Evolutionary conservation across 2,329 filamentous ascomycete species (phyloP), one percentile per base, ranked within the genome.

Genomic region (Botrytis fabae): DNA sequence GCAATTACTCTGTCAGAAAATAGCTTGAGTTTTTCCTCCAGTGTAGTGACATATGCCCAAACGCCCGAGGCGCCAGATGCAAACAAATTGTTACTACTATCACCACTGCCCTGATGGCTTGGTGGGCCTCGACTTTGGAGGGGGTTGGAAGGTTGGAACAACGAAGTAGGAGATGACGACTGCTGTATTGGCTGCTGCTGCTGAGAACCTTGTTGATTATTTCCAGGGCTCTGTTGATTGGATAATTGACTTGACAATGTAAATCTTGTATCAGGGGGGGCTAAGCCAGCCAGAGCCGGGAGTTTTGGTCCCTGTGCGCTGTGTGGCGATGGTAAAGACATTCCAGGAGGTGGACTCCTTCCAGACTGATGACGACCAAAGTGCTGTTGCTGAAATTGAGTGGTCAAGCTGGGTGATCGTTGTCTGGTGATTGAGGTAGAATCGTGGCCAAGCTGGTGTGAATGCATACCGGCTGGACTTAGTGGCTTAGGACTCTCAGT

Each of bases 401-500:
- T 86, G 14, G 88, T 87, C 75, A 91, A 81, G 80, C 87, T 91
- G n/a, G 90, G 90, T 46, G 90, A 92, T 71, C 89, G 86, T 75
- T 91, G 89, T 73, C 89, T 86, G 60, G 82, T 84, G 70, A 84
- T 83, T 74, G 87, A 82, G 44, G 83, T 82, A 25, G 86, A 82
- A 76, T 89, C 89, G 68, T 91, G 85, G 32, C 86, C 80, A 80
- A 86, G 80, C 82, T 83, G 83, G 73, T 87, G 85, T 32, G 83
- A 80, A 74, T 86, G 84, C 75, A 85, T 83, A 73, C 85, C 79
- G 25, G 74, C 85, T 28, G 92, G 92, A 74, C 91, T 94, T 59
- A 97, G 85, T 6, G 94, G 92, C 80, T 95, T 97, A 0, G 94
- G 94, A 76, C 93, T 97, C 82, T 97, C 94, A 4, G 92, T 96